These are phyloP conservation scores for Ganoderma resinaceum DNA, from an alignment of 1,284 basidiomycete genomes.

Conservation along the genomic window DNA sequence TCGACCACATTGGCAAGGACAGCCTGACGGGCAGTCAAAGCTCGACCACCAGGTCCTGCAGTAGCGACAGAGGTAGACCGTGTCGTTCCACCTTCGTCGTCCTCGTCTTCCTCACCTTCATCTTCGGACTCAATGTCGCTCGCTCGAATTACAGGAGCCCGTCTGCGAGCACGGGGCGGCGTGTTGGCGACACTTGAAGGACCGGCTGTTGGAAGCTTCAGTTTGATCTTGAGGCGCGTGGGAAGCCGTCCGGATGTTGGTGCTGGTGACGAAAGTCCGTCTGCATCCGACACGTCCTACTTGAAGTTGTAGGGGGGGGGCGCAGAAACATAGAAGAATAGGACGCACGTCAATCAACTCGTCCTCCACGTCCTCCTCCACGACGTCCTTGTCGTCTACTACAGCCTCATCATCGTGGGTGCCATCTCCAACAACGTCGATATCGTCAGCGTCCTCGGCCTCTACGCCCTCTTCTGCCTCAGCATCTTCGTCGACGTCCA, in stretches of 20 bases:
- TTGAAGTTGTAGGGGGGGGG: neutral
- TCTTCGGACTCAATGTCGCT: slow-evolving; percentile 66
- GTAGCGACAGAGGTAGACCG: slow-evolving; percentile 41
- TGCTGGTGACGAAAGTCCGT: slow-evolving; percentile 42
- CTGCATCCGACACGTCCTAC: slow-evolving; percentile 43
- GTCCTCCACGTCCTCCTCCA: slow-evolving; percentile 42
- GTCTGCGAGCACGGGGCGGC: slow-evolving; percentile 39
- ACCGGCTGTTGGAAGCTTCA: slow-evolving; percentile 57
- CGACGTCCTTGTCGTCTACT: slow-evolving; percentile 41
- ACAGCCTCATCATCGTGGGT: slow-evolving; percentile 44
- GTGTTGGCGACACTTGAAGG: slow-evolving; percentile 27
- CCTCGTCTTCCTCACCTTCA: slow-evolving; percentile 52
- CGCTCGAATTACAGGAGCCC: slow-evolving; percentile 31
- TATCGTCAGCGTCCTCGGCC: slow-evolving; percentile 32
- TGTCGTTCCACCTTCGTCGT: slow-evolving; percentile 37
- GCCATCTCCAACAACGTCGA: slow-evolving; percentile 37
- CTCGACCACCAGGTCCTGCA: slow-evolving; percentile 48
- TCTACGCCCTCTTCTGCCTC: slow-evolving; percentile 40
- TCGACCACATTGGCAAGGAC: slow-evolving; percentile 73
- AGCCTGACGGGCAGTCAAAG: slow-evolving; percentile 75
- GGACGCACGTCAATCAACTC: slow-evolving; percentile 41
- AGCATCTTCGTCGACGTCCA: slow-evolving; percentile 39
- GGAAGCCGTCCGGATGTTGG: slow-evolving; percentile 11
- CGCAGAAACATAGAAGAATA: neutral
- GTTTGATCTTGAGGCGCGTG: slow-evolving; percentile 65